These are phyloP conservation scores for Mortierella sp. DNA, from an alignment of 371 early-diverging fungal genomes.

Conservation along the genomic window DNA sequence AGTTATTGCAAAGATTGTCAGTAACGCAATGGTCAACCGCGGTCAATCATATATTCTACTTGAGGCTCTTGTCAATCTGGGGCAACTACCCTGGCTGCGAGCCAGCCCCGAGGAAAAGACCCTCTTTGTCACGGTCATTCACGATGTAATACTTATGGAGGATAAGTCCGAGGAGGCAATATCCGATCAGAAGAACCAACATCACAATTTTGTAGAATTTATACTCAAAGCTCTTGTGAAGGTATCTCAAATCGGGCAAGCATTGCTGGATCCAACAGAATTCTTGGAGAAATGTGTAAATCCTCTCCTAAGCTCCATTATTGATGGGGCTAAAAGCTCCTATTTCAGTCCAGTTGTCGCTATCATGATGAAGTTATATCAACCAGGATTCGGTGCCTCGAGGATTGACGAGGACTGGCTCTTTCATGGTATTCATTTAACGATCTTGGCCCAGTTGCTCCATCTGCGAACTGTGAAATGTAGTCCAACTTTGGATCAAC, in stretches of 20 bases:
- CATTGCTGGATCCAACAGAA: conserved; percentile 27
- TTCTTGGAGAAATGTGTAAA: conserved; percentile 27
- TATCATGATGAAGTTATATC: conserved; percentile 24
- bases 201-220: conserved; percentile 32
- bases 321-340: not conserved
- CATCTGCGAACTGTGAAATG: conserved; percentile 19
- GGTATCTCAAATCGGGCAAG: not conserved
- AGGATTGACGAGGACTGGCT: conserved; percentile 3
- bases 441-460: conserved; percentile 19
- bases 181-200: conserved; percentile 4
- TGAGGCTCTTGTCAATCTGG: conserved; percentile 24
- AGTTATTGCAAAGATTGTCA: conserved; percentile 25
- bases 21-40: conserved; percentile 31
- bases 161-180: not conserved
- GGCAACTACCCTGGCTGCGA: conserved; percentile 41
- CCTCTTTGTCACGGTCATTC: conserved; percentile 25
- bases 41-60: conserved; percentile 38
- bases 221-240: conserved; percentile 10
- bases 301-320: conserved; percentile 14
- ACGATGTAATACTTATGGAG: conserved; percentile 10
- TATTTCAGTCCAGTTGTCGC: conserved; percentile 15
- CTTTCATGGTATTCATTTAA: conserved; percentile 17
- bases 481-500: conserved; percentile 9
- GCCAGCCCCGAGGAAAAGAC: conserved; percentile 2
- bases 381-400: not conserved